phyloP scores from a whole-genome alignment of 164 flowering plant genomes.

The Vitis rupestris region DNA sequence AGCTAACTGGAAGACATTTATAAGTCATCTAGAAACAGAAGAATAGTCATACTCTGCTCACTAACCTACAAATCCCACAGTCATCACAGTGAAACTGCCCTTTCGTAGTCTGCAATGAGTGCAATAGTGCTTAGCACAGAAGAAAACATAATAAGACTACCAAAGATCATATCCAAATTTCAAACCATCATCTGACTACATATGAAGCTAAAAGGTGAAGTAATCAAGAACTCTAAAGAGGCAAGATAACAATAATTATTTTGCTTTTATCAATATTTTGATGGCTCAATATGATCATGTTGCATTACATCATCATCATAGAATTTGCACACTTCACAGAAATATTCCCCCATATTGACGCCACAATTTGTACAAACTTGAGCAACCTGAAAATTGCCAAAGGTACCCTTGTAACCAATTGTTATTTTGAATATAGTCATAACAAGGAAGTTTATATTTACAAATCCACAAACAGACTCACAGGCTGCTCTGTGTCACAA shows the following conservation, averaged over 20 bases:
- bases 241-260: neutral
- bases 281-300: neutral
- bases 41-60: neutral
- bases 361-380: conserved; percentile 84
- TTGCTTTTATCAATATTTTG: neutral
- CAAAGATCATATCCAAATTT: neutral
- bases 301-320: conserved; percentile 82
- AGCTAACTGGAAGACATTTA: neutral
- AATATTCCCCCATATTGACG: conserved; percentile 94
- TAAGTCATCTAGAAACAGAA: neutral
- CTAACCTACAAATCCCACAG: conserved; percentile 95
- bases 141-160: neutral
- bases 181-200: neutral
- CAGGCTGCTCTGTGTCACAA: conserved; percentile 77
- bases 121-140: conserved; percentile 1
- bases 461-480: conserved; percentile 22
- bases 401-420: neutral
- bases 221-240: neutral
- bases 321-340: conserved; percentile 86
- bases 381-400: conserved; percentile 45
- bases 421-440: conserved; percentile 1
- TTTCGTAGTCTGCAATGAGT: conserved; percentile 49
- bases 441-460: neutral
- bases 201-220: too few relatives aligned
- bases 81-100: conserved; percentile 86